phyloP scores from a whole-genome alignment of 164 flowering plant genomes.

The Liriodendron chinense region DNA sequence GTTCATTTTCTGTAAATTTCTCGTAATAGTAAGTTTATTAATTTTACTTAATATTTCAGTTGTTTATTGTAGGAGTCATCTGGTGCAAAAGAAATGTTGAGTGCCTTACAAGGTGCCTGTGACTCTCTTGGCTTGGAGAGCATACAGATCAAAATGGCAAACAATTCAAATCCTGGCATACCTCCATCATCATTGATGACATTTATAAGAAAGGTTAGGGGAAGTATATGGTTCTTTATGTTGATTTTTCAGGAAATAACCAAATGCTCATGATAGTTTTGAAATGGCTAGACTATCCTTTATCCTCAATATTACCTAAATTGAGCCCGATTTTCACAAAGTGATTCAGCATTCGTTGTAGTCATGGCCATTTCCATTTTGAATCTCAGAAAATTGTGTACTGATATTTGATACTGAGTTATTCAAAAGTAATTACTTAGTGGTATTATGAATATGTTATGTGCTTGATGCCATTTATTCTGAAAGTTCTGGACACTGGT shows the following conservation, averaged over 20 bases:
- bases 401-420: background rate
- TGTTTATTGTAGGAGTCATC: slow-evolving; percentile 46
- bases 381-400: background rate
- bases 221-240: background rate
- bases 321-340: background rate
- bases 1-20: background rate
- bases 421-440: background rate
- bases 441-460: background rate
- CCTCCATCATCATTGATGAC: slow-evolving; percentile 97
- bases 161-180: slow-evolving; percentile 79
- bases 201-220: slow-evolving; percentile 65
- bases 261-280: background rate
- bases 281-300: background rate
- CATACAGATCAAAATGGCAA: slow-evolving; percentile 50
- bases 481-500: background rate
- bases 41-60: background rate
- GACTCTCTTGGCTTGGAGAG: slow-evolving; percentile 51
- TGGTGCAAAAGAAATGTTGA: slow-evolving; percentile 41
- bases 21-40: background rate
- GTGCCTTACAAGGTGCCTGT: slow-evolving; percentile 57
- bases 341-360: background rate
- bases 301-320: background rate
- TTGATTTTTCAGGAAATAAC: background rate
- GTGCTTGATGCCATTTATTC: background rate
- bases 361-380: background rate